phyloP scores from a whole-genome alignment of 2,329 filamentous ascomycete genomes.

The Aquanectria penicillioides region DNA sequence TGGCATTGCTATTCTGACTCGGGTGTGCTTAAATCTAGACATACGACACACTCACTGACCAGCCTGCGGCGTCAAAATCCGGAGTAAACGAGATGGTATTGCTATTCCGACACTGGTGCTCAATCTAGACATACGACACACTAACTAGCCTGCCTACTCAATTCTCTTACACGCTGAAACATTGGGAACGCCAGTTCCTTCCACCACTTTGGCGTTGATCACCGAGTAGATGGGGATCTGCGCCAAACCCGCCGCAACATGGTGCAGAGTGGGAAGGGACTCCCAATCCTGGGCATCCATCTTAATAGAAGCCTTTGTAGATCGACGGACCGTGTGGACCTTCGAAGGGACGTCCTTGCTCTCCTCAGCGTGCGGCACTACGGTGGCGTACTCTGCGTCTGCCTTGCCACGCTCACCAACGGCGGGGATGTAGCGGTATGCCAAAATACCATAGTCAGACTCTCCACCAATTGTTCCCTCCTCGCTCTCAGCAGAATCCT shows the following conservation, averaged over 20 bases:
- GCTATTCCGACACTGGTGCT: constrained; percentile 3
- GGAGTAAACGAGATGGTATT: not conserved
- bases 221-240: constrained; percentile 19
- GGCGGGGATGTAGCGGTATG: constrained; percentile 66
- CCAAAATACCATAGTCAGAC: constrained; percentile 60
- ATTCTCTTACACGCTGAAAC: constrained; percentile 15
- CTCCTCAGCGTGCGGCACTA: constrained; percentile 49
- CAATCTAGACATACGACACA: not conserved
- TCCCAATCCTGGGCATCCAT: constrained; percentile 21
- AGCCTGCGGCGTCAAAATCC: not conserved
- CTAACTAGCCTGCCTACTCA: not conserved
- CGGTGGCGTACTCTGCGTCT: constrained; percentile 63
- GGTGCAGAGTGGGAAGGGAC: constrained; percentile 21
- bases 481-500: constrained; percentile 13
- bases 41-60: not conserved
- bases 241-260: constrained; percentile 21
- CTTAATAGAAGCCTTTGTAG: constrained; percentile 13
- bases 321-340: constrained; percentile 42
- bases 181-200: constrained; percentile 19
- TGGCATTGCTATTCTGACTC: constrained; percentile 8
- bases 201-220: constrained; percentile 22
- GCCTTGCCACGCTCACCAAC: constrained; percentile 61
- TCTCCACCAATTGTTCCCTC: constrained; percentile 25
- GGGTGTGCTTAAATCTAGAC: not conserved
- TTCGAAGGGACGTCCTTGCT: constrained; percentile 23